Evolutionary conservation across 2,329 filamentous ascomycete genomes (phyloP), one percentile per base, ranked within the genome.

Genomic region (Penicillium crustosum): DNA sequence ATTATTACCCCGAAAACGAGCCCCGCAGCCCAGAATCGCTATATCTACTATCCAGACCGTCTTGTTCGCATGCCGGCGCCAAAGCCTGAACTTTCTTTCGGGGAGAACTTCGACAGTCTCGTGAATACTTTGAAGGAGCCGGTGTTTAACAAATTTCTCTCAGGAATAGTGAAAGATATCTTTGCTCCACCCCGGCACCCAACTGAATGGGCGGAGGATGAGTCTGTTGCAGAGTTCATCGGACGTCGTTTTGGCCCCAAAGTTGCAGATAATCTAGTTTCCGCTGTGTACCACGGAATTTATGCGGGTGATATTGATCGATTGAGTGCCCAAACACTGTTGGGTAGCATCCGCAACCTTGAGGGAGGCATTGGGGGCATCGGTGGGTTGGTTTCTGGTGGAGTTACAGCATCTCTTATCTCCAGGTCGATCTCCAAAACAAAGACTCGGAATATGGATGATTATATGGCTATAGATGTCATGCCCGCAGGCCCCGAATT

Each of bases 301-400:
- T 96, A 95, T 73, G 94, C 93, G 23, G 94, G 94, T 6, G 90
- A 97, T 74, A 85, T 96, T 48, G 86, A 90, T 72, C 83, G 88
- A 70, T 79, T 97, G 50, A 96, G 92, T 73, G 86, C 85, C 48
- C 86, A 85, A 65, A 86, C 85, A 50, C 78, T 89, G 41, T 70
- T 88, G 39, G 76, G 87, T 10, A 64, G 74, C 27, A 56, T 78
- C 0, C 80, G 79, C 69, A 62, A 81, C n/a, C 75, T 82, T 55
- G 83, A 87, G 60, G 59, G 55, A 9, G 55, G 55, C 13, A 41
- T 53, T 36, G 55, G 49, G 17, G 55, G 55, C 15, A 23, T 53
- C 17, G 55, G 47, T 25, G 63, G 66, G 5, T 55, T 64, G 17
- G 51, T 72, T 53, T 38, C 63, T 47, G 57, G 57, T 8, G 59